A percentile compares a stretch with the other conserved stretches of the same genome.
Evolutionary conservation across 768 basidiomycete species (phyloP).

Genomic region (Amyloporia xantha): DNA sequence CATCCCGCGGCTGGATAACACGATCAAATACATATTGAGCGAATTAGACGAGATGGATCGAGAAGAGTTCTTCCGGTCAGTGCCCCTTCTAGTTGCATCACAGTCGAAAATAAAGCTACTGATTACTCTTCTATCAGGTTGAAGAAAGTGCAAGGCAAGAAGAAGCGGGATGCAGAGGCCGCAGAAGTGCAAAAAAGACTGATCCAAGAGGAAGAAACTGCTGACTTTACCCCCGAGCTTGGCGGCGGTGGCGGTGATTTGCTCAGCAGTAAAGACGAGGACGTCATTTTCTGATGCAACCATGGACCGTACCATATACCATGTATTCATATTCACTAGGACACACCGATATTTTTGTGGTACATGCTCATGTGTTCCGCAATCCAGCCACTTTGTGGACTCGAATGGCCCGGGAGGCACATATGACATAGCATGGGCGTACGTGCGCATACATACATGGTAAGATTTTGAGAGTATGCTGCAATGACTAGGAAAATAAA

Average conservation of each 20-base stretch:
- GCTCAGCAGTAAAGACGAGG: constrained; percentile 81
- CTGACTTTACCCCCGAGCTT: constrained; percentile 22
- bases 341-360: no score
- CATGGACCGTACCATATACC: constrained; percentile 15
- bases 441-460: constrained; percentile 60
- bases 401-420: no score
- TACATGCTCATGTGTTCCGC: no score
- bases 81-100: constrained; percentile 4
- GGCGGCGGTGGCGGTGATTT: constrained; percentile 48
- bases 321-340: constrained; percentile 11
- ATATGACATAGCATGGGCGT: constrained; percentile 53
- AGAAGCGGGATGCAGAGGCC: constrained; percentile 66
- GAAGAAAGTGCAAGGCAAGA: constrained; percentile 97
- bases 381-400: no score
- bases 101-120: not conserved
- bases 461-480: constrained; percentile 41
- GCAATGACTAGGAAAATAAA: constrained; percentile 21
- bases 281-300: constrained; percentile 71
- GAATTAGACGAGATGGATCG: constrained; percentile 99
- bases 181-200: constrained; percentile 20
- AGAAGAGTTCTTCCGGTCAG: constrained; percentile 86
- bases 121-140: constrained; percentile 40
- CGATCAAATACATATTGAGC: constrained; percentile 95
- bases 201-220: constrained; percentile 10
- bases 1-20: constrained; percentile 93